Conservation (phyloP, 2,329 filamentous ascomycete genomes). For the Ceratocystis eucalypticola region DNA sequence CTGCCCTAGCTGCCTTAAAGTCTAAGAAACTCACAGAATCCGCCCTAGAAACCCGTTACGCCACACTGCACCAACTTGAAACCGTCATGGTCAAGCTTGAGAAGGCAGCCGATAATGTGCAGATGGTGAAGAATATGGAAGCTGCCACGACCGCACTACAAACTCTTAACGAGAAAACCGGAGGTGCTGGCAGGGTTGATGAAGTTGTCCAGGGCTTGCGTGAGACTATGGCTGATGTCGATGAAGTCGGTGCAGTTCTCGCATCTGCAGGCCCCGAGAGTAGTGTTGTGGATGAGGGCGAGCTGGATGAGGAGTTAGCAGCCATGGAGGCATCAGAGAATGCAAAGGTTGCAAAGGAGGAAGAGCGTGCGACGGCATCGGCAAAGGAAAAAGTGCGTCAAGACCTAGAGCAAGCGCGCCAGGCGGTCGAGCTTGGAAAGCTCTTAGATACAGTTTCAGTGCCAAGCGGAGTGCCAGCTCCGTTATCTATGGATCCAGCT, state of each 20-base stretch:
- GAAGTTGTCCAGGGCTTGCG: constrained; percentile 60
- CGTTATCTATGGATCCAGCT: constrained; percentile 13
- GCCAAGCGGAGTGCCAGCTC: constrained; percentile 1
- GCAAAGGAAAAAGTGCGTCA: constrained; percentile 27
- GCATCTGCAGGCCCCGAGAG: constrained; percentile 41
- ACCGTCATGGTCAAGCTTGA: constrained; percentile 72
- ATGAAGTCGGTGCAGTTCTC: constrained; percentile 69
- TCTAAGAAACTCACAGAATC: constrained; percentile 71
- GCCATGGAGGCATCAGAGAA: constrained; percentile 51
- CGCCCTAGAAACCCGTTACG: constrained; percentile 56
- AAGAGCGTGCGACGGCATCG: constrained; percentile 32
- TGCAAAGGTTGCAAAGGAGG: constrained; percentile 34
- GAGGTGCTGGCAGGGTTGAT: constrained; percentile 62
- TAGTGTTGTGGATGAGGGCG: constrained; percentile 55
- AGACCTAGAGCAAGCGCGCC: constrained; percentile 29
- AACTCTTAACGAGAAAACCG: constrained; percentile 60
- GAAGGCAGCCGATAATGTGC: constrained; percentile 71
- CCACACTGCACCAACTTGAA: constrained; percentile 68
- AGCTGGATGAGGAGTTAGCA: constrained; percentile 79
- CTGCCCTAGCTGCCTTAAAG: constrained; percentile 64
- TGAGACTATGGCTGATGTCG: constrained; percentile 66
- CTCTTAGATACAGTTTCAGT: constrained; percentile 29
- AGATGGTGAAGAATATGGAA: constrained; percentile 72
- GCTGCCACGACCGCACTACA: constrained; percentile 59
- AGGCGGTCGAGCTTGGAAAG: constrained; percentile 38